Percentiles rank a stretch among this genome's conserved stretches.
Evolutionary conservation across 1,284 basidiomycete genomes (phyloP).

Genomic region (Tylopilus orsonianus): DNA sequence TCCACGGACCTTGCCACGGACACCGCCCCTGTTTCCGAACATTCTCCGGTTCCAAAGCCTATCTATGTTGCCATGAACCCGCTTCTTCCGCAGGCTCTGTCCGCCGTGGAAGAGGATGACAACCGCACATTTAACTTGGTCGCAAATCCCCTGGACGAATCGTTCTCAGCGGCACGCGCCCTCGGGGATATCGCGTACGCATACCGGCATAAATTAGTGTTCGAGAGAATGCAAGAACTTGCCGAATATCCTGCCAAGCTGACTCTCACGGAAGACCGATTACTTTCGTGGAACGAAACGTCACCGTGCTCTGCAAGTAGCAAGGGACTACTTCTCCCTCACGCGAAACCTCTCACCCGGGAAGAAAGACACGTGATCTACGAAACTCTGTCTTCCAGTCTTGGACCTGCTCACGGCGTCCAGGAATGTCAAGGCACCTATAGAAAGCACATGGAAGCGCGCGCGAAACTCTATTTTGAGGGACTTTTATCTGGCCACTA

Average conservation of each 20-base stretch:
- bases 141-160: conserved; percentile 24
- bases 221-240: conserved; percentile 29
- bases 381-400: conserved; percentile 46
- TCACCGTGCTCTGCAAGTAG: conserved; percentile 22
- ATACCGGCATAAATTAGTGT: conserved; percentile 24
- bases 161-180: conserved; percentile 27
- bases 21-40: conserved; percentile 5
- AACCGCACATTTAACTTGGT: conserved; percentile 13
- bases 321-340: conserved; percentile 27
- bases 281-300: conserved; percentile 16
- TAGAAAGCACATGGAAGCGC: conserved; percentile 51
- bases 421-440: conserved; percentile 56
- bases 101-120: conserved; percentile 7
- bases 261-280: conserved; percentile 14
- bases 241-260: conserved; percentile 16
- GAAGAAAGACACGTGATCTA: conserved; percentile 52
- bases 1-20: conserved; percentile 2
- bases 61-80: conserved; percentile 31
- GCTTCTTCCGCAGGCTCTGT: conserved; percentile 14
- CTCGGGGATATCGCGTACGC: conserved; percentile 31
- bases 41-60: conserved; percentile 3
- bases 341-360: conserved; percentile 39
- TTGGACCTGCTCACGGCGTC: conserved; percentile 46
- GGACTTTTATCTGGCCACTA: conserved; percentile 29
- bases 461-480: conserved; percentile 45